A percentile compares a stretch with the other conserved stretches of the same genome.
Evolutionary conservation across 805 yeast genomes (phyloP).

Genomic region (Nakazawaea laoshanensis): DNA sequence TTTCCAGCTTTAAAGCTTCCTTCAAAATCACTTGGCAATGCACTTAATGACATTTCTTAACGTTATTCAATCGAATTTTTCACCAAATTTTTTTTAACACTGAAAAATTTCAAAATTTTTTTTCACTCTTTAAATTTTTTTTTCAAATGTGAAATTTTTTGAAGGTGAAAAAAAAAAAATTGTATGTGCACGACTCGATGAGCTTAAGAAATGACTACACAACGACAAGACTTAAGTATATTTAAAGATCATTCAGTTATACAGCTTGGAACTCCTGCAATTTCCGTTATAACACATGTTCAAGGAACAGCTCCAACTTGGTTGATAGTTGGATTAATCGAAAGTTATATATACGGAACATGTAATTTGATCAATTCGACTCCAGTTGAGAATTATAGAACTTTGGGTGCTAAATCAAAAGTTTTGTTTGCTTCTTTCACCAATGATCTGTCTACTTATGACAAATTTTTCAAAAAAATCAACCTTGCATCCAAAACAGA

Average conservation of each 20-base stretch:
- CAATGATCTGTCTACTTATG: constrained; percentile 11
- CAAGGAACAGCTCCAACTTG: constrained; percentile 57
- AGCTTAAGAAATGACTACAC: constrained; percentile 17
- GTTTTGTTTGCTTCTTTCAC: constrained; percentile 28
- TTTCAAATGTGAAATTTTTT: neutral
- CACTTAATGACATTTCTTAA: constrained; percentile 32
- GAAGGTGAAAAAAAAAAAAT: neutral
- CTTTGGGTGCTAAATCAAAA: constrained; percentile 17
- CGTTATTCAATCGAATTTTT: neutral
- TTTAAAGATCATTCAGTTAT: constrained; percentile 43
- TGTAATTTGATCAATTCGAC: constrained; percentile 27
- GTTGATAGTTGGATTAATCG: constrained; percentile 49
- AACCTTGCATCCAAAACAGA: constrained; percentile 26
- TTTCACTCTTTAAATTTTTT: neutral
- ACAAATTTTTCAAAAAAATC: constrained; percentile 26
- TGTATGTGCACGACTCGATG: neutral
- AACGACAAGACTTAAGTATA: constrained; percentile 50
- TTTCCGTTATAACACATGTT: constrained; percentile 29
- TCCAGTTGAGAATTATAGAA: constrained; percentile 18
- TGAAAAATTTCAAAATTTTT: constrained; percentile 2
- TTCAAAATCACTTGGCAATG: constrained; percentile 46
- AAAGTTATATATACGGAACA: constrained; percentile 40
- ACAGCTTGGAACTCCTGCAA: constrained; percentile 15
- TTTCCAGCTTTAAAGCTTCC: constrained; percentile 43
- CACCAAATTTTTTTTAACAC: neutral